A percentile compares a stretch with the other conserved stretches of the same genome.
These are phyloP conservation scores for Wallacemonas sp. DNA, from an alignment of 208 protist species.

Conservation along the genomic window DNA sequence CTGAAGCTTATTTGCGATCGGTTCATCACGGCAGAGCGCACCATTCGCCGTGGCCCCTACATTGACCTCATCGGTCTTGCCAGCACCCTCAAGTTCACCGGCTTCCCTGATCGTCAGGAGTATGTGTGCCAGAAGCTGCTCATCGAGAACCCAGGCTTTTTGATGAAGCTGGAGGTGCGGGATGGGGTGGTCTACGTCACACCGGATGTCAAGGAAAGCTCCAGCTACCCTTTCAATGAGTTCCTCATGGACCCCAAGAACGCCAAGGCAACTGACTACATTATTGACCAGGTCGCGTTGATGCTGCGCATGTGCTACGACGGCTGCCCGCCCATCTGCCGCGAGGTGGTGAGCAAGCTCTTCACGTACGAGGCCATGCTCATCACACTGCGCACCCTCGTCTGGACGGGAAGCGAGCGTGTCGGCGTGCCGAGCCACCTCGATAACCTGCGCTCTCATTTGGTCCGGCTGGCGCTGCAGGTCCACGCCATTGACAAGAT, in stretches of 20 bases:
- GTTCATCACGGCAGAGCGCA: conserved; percentile 33
- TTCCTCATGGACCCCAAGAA: conserved; percentile 38
- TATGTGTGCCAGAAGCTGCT: conserved; percentile 64
- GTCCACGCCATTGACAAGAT: conserved; percentile 51
- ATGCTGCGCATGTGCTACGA: conserved; percentile 64
- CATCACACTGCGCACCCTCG: conserved; percentile 34
- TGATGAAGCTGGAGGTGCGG: conserved; percentile 39
- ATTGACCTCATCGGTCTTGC: conserved; percentile 53
- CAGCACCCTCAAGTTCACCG: conserved; percentile 52
- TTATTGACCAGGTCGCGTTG: conserved; percentile 56
- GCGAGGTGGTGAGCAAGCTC: conserved; percentile 34
- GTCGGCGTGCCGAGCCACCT: conserved; percentile 29
- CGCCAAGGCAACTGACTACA: conserved; percentile 29
- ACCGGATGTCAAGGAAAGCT: conserved; percentile 5
- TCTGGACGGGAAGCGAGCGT: conserved; percentile 44
- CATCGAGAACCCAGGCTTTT: conserved; percentile 45
- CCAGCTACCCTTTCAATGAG: conserved; percentile 22
- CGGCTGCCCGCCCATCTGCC: conserved; percentile 53
- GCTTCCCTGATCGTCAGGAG: conserved; percentile 50
- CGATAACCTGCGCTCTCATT: conserved; percentile 49
- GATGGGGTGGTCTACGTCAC: conserved; percentile 29
- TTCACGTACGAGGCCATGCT: conserved; percentile 49
- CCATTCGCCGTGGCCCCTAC: conserved; percentile 39
- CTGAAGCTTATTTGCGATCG: conserved; percentile 46
- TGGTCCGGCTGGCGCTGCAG: conserved; percentile 64